These are phyloP conservation scores for Passiflora organensis DNA, from an alignment of 345 rosid species.

Conservation along the genomic window DNA sequence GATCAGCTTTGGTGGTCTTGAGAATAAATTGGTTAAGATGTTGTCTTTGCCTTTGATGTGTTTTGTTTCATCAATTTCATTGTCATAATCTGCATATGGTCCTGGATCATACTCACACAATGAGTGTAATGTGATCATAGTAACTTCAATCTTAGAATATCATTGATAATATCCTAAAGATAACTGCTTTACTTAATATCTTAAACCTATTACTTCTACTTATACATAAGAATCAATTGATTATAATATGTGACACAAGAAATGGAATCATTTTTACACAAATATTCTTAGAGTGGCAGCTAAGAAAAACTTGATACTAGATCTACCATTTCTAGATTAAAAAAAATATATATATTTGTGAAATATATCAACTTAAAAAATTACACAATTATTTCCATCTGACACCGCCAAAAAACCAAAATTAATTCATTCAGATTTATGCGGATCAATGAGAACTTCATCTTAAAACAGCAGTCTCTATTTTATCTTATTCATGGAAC, in stretches of 20 bases:
- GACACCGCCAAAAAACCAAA: not conserved
- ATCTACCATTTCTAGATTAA: not conserved
- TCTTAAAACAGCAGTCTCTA: not conserved
- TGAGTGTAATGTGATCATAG: too few relatives aligned
- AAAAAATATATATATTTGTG: not conserved
- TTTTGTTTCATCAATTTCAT: too few relatives aligned
- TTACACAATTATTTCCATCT: not conserved
- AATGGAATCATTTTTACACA: not conserved
- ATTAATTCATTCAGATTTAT: not conserved
- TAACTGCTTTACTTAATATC: too few relatives aligned
- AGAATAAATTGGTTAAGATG: too few relatives aligned
- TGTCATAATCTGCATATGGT: too few relatives aligned
- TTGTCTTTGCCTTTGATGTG: too few relatives aligned
- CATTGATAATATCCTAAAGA: too few relatives aligned
- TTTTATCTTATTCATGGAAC: too few relatives aligned
- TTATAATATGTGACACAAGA: not conserved
- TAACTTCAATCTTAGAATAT: too few relatives aligned
- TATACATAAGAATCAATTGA: not conserved
- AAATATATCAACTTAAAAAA: not conserved
- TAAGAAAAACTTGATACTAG: not conserved
- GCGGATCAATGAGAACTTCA: not conserved
- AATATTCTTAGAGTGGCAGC: not conserved
- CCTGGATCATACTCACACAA: too few relatives aligned
- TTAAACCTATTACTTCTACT: not conserved
- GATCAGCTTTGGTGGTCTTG: too few relatives aligned